Evolutionary conservation across 2,329 filamentous ascomycete species (phyloP).

Genomic region (Ceratocystis colombiana): DNA sequence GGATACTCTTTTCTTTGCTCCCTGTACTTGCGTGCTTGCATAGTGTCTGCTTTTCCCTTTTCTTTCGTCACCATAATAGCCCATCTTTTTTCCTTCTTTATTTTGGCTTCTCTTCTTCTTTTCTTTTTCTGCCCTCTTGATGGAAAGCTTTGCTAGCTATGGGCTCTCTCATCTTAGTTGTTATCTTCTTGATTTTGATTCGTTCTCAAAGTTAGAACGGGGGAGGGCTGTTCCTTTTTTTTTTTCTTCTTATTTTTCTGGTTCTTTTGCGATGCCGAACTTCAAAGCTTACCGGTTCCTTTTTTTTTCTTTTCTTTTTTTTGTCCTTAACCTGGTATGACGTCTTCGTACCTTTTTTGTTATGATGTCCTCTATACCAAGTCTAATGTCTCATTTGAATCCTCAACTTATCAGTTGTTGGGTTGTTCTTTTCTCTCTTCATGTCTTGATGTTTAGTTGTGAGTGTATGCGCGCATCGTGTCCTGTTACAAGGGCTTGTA

Average conservation of each 20-base stretch:
- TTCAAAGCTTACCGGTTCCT: neutral
- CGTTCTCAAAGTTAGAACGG: conserved; percentile 6
- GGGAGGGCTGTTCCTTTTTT: conserved; percentile 1
- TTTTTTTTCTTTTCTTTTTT: neutral
- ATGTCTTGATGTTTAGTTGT: neutral
- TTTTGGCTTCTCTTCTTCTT: neutral
- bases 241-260: neutral
- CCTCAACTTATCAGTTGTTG: conserved; percentile 10
- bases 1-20: conserved; percentile 25
- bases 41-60: neutral
- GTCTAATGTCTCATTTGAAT: conserved; percentile 13
- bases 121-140: neutral
- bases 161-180: neutral
- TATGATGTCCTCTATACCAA: conserved; percentile 15
- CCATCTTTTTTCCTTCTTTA: neutral
- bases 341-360: conserved; percentile 5
- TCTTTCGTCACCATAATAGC: neutral
- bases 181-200: conserved; percentile 18
- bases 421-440: neutral
- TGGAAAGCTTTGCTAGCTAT: no score
- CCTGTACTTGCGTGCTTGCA: conserved; percentile 15
- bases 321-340: conserved; percentile 4
- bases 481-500: no score
- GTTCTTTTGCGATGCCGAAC: neutral
- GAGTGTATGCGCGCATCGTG: neutral